Evolutionary conservation across 805 yeast species (phyloP).

Genomic region (Candida cerambycidarum): DNA sequence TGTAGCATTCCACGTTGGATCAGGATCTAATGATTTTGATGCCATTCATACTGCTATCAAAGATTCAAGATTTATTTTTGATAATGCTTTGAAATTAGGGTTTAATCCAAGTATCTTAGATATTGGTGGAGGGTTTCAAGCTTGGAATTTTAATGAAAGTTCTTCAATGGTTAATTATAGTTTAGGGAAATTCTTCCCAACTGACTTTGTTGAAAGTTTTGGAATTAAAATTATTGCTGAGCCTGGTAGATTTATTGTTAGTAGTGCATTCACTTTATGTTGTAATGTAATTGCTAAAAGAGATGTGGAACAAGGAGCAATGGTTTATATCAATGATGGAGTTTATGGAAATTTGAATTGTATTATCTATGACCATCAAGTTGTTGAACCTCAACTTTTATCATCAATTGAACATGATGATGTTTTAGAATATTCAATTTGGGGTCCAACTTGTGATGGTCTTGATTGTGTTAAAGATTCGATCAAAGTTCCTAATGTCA

Average conservation of each 20-base stretch:
- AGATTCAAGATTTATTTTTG: conserved; percentile 71
- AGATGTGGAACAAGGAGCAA: conserved; percentile 41
- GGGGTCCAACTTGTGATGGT: conserved; percentile 99
- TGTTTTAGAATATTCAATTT: conserved; percentile 59
- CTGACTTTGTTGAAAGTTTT: conserved; percentile 21
- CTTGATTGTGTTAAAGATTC: conserved; percentile 73
- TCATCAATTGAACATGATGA: conserved; percentile 19
- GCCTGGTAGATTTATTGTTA: conserved; percentile 89
- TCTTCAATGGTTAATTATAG: conserved; percentile 57
- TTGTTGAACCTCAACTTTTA: conserved; percentile 67
- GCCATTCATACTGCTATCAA: conserved; percentile 68
- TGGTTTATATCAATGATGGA: conserved; percentile 92
- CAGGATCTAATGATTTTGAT: conserved; percentile 77
- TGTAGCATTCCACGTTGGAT: conserved; percentile 94
- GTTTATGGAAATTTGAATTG: conserved; percentile 95
- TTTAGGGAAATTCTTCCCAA: conserved; percentile 61
- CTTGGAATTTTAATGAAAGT: conserved; percentile 57
- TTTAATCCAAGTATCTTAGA: conserved; percentile 60
- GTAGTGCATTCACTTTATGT: conserved; percentile 82
- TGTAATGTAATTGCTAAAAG: conserved; percentile 86
- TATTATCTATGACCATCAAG: conserved; percentile 87
- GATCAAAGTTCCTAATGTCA: conserved; percentile 54
- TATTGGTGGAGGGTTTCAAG: conserved; percentile 91
- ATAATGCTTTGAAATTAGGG: conserved; percentile 42
- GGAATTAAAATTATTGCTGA: conserved; percentile 70